Evolutionary conservation across 768 basidiomycete species (phyloP), one percentile per base, ranked within the genome.

Genomic region (Phaffia tasmanica): DNA sequence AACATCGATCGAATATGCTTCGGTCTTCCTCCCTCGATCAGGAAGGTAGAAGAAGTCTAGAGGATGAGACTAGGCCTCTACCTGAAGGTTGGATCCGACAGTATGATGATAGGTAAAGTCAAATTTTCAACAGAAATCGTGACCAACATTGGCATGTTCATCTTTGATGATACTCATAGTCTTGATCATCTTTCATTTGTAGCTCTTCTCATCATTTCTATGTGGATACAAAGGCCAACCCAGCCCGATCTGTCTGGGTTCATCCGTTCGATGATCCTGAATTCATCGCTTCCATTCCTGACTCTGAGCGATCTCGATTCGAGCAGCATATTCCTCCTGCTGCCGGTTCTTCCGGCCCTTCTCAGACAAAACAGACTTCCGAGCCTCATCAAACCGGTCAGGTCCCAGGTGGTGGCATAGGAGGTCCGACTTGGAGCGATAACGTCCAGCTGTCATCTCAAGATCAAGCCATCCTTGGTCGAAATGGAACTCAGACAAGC

Each of bases 201-300:
- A 63, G 61, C 46, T 51, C 57, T 21, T 50, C 80, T 0, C 81
- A 78, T 63, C 72, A 75, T 0, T 85, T 81, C 76, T 85, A 81
- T 76, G 84, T 86, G 21, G 84, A 88, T 68, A 86, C 85, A 0
- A 78, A 76, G 65, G 81, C 83, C 0, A 77, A 74, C 9, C 86
- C 87, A 9, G 82, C 85, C 0, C 81, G 86, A 0, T 79, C 83
- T 0, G 86, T 83, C 71, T 88, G 86, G 87, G 79, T 79, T 1
- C 86, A 88, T 72, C 86, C 87, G 1, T 82, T 82, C 66, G 84
- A 87, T 64, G 85, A 87, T 72, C 81, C 84, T 56, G 79, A 82
- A 61, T 87, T 81, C 74, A 78, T 86, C n/a, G 70, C 67, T 5
- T 80, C 82, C 56, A 81, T 85, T 69, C 82, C 84, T 9, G 80